Evolutionary conservation across 305 asterid species (phyloP).

Genomic region (Rubia peregrina): DNA sequence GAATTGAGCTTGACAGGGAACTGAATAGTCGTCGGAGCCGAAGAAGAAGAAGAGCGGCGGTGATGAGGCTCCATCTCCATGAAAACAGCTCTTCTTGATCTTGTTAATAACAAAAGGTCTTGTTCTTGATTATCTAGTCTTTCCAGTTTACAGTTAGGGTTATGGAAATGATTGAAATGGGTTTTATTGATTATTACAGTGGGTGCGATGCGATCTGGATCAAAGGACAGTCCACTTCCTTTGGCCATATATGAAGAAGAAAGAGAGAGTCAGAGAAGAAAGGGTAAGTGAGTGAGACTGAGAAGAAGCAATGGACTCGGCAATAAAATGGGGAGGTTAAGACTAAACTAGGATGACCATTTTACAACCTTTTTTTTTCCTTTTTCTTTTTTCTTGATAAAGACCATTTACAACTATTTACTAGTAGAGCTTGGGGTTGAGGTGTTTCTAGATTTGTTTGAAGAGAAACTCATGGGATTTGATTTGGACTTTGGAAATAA

Average conservation of each 20-base stretch:
- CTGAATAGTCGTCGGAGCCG: slow-evolving; percentile 52
- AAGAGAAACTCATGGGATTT: slow-evolving; percentile 35
- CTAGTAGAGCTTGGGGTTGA: neutral
- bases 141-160: slow-evolving; percentile 12
- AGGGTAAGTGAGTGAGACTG: slow-evolving; percentile 29
- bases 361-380: neutral
- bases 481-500: slow-evolving; percentile 12
- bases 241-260: slow-evolving; percentile 53
- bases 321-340: slow-evolving; percentile 41
- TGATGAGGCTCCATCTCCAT: slow-evolving; percentile 19
- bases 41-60: slow-evolving; percentile 24
- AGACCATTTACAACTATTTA: neutral
- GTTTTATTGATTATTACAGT: slow-evolving; percentile 6
- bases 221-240: slow-evolving; percentile 83
- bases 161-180: slow-evolving; percentile 4
- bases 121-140: neutral
- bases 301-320: slow-evolving; percentile 50
- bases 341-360: slow-evolving; percentile 47
- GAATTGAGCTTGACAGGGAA: slow-evolving; percentile 52
- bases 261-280: slow-evolving; percentile 20
- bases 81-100: neutral
- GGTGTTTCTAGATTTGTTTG: slow-evolving; percentile 23
- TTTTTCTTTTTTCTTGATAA: too few relatives aligned
- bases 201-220: slow-evolving; percentile 50
- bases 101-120: neutral